These are phyloP conservation scores for Nicotiana paniculata DNA, from an alignment of 257 asterid genomes.

Conservation along the genomic window DNA sequence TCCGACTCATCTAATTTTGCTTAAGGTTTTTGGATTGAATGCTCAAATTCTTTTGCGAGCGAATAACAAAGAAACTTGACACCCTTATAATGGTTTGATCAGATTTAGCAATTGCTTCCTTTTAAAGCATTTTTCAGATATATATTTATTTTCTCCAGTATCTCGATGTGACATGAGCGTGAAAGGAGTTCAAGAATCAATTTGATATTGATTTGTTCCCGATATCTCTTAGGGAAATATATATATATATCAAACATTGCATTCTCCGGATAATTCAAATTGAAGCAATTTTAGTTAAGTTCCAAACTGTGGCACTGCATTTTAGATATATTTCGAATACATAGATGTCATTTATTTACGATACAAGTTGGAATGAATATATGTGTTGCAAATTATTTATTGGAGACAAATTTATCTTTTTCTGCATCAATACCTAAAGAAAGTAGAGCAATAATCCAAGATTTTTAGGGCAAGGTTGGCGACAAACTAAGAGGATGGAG, in stretches of 20 bases:
- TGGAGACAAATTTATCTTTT: background rate
- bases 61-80: background rate
- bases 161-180: no score
- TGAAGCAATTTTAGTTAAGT: background rate
- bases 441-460: conserved; percentile 14
- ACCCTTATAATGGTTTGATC: background rate
- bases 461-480: conserved; percentile 3
- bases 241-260: no score
- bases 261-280: no score
- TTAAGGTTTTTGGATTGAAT: background rate
- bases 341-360: background rate
- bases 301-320: background rate
- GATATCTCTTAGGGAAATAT: no score
- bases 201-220: no score
- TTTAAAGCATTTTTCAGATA: no score
- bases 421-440: conserved; percentile 4
- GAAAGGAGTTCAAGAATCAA: no score
- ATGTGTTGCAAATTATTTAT: background rate
- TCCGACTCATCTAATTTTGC: background rate
- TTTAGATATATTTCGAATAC: background rate
- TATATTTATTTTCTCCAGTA: no score
- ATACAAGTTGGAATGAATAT: background rate
- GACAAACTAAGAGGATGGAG: conserved; percentile 45
- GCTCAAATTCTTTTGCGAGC: background rate
- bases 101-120: background rate